Conservation (phyloP, 257 asterid species). For the Handroanthus guayacan region DNA sequence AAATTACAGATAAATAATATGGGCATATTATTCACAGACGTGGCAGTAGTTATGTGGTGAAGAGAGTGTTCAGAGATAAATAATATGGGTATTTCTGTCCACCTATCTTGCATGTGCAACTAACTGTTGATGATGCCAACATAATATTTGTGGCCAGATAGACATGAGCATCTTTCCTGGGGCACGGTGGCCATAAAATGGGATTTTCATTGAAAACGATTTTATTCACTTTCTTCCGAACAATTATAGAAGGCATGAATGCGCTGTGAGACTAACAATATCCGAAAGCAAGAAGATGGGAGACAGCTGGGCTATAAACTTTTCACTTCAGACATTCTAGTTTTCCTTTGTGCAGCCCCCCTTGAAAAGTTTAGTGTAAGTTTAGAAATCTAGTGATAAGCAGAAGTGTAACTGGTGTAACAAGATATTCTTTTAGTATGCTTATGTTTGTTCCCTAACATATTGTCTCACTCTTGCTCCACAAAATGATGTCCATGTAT, state of each 20-base stretch:
- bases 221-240: neutral
- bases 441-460: neutral
- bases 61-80: neutral
- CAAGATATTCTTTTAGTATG: neutral
- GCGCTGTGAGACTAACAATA: neutral
- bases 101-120: constrained; percentile 3
- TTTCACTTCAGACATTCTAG: neutral
- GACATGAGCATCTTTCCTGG: neutral
- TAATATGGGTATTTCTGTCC: neutral
- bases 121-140: neutral
- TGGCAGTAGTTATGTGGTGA: too few relatives aligned
- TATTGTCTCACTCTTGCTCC: neutral
- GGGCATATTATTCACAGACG: too few relatives aligned
- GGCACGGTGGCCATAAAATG: neutral
- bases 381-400: neutral
- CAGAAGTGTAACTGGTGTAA: neutral
- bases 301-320: neutral
- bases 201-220: neutral
- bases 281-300: neutral
- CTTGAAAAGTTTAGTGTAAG: neutral
- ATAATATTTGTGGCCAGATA: constrained; percentile 8
- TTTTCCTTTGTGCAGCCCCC: neutral
- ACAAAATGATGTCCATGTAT: constrained; percentile 1
- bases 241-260: neutral
- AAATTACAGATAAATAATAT: neutral